A percentile compares a stretch with the other conserved stretches of the same genome.
These are phyloP conservation scores for Epichloe hybrida DNA, from an alignment of 2,329 filamentous ascomycete species.

Conservation along the genomic window DNA sequence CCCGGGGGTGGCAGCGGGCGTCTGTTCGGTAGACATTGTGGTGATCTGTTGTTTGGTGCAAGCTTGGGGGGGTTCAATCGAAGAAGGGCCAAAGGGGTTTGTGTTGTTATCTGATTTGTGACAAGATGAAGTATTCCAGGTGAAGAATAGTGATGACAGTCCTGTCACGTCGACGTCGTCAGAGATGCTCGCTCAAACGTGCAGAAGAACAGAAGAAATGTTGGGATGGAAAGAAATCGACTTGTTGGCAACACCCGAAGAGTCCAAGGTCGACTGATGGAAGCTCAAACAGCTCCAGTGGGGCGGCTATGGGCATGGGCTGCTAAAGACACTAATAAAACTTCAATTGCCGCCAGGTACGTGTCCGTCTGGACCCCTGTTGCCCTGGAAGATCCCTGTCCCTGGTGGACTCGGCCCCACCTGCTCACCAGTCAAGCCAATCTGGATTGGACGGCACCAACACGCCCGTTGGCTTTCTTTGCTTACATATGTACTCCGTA, in stretches of 20 bases:
- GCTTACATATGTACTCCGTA: too few species aligned
- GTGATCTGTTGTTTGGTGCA: neutral
- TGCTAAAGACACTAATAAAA: neutral
- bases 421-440: neutral
- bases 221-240: neutral
- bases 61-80: neutral
- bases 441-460: neutral
- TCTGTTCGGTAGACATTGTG: constrained; percentile 15
- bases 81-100: neutral
- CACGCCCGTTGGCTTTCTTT: too few species aligned
- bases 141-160: too few species aligned
- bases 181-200: neutral
- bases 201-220: neutral
- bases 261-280: neutral
- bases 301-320: neutral
- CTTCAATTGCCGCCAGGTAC: neutral
- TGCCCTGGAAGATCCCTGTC: neutral
- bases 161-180: too few species aligned
- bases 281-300: neutral
- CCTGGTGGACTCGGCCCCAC: too few species aligned
- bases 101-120: neutral
- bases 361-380: neutral
- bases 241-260: neutral
- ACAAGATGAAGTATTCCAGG: too few species aligned
- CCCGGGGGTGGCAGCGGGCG: constrained; percentile 5